phyloP scores from a whole-genome alignment of 1,284 basidiomycete species.

The Ceratobasidium sp. region DNA sequence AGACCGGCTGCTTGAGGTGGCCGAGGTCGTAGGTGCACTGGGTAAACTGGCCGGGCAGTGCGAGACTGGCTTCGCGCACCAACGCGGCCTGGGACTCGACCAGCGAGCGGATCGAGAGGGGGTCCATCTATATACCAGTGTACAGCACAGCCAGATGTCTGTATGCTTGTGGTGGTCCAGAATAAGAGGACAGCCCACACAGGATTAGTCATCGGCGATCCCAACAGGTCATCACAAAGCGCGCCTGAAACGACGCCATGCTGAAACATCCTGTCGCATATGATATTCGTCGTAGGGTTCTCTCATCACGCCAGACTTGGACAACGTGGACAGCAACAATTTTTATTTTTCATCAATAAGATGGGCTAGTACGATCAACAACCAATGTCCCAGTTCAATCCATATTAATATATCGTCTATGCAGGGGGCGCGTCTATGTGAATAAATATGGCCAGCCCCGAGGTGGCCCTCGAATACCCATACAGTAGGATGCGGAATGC shows the following conservation, averaged over 20 bases:
- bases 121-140: background rate
- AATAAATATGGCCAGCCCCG: constrained; percentile 24
- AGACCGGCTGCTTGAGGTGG: constrained; percentile 70
- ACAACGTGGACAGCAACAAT: too few species aligned
- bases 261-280: too few species aligned
- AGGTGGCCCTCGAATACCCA: constrained; percentile 32
- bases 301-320: too few species aligned
- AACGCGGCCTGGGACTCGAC: constrained; percentile 48
- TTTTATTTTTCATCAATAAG: too few species aligned
- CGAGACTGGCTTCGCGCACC: constrained; percentile 70
- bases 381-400: background rate
- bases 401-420: constrained; percentile 26
- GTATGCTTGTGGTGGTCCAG: too few species aligned
- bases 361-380: background rate
- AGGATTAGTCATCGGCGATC: too few species aligned
- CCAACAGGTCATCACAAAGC: too few species aligned
- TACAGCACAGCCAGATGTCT: background rate
- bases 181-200: too few species aligned
- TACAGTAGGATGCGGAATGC: constrained; percentile 19
- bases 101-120: constrained; percentile 4
- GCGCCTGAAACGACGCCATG: too few species aligned
- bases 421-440: background rate
- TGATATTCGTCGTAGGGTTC: too few species aligned
- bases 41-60: constrained; percentile 76
- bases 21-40: constrained; percentile 73